Conservation (phyloP, 106 monocot species). For the Apostasia shenzhenica region DNA sequence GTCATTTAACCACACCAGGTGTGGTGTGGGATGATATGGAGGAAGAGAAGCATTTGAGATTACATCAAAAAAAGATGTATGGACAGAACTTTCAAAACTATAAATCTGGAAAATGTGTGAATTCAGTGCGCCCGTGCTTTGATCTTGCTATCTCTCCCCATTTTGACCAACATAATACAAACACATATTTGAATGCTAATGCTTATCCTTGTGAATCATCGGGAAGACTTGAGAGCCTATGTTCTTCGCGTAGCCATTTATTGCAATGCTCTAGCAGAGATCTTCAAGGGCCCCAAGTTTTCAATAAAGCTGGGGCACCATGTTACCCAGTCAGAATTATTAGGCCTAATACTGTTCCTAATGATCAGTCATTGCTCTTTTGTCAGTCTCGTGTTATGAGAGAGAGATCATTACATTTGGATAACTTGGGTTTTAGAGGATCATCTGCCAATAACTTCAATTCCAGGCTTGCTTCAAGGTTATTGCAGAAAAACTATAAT, state of each 20-base stretch:
- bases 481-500: slow-evolving; percentile 9
- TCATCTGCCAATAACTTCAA: slow-evolving; percentile 1
- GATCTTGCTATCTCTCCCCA: slow-evolving; percentile 2
- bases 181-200: slow-evolving; percentile 8
- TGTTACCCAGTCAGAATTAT: slow-evolving; percentile 7
- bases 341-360: slow-evolving; percentile 4
- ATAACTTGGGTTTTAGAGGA: neutral
- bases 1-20: neutral
- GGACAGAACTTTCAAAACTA: slow-evolving; percentile 1
- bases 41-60: slow-evolving; percentile 5
- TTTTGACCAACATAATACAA: slow-evolving; percentile 3
- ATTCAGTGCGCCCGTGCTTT: slow-evolving; percentile 10
- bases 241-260: neutral
- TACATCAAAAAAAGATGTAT: neutral
- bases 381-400: neutral
- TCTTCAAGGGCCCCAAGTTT: neutral
- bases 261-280: neutral
- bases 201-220: neutral
- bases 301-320: neutral
- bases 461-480: slow-evolving; percentile 6
- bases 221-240: slow-evolving; percentile 1
- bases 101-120: slow-evolving; percentile 7
- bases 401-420: neutral
- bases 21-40: slow-evolving; percentile 7
- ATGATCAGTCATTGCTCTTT: slow-evolving; percentile 10